Conservation (phyloP, 805 yeast genomes). For the Myxozyma vanderwaltii region DNA sequence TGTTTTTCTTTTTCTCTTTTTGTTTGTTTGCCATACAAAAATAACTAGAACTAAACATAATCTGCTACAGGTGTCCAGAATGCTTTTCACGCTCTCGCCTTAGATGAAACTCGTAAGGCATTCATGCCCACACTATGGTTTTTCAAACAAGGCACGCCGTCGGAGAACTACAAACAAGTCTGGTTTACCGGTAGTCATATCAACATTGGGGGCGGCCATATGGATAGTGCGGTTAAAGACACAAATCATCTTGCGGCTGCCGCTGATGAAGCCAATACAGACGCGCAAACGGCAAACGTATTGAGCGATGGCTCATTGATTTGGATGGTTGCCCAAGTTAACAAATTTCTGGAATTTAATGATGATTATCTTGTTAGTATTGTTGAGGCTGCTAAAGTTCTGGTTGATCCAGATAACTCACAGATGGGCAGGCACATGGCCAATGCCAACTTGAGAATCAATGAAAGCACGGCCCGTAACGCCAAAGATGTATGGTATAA, state of each 20-base stretch:
- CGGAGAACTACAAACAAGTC: constrained; percentile 17
- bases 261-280: not conserved
- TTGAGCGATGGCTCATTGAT: constrained; percentile 27
- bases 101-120: constrained; percentile 20
- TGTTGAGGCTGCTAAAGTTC: constrained; percentile 2
- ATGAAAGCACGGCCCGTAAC: too few relatives aligned
- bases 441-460: too few relatives aligned
- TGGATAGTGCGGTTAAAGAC: not conserved
- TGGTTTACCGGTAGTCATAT: constrained; percentile 29
- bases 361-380: constrained; percentile 6
- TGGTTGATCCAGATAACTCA: too few relatives aligned
- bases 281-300: constrained; percentile 1
- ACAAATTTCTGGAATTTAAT: constrained; percentile 14
- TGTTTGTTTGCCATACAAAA: too few relatives aligned
- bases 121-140: constrained; percentile 27
- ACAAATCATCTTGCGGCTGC: constrained; percentile 14
- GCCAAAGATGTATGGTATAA: constrained; percentile 19
- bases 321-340: constrained; percentile 25
- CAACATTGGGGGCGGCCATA: constrained; percentile 29
- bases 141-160: not conserved
- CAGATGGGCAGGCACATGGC: too few relatives aligned
- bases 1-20: not conserved
- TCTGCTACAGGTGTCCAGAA: constrained; percentile 17
- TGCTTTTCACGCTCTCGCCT: constrained; percentile 30
- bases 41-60: not conserved